These are phyloP conservation scores for Cordyceps fumosorosea DNA, from an alignment of 2,329 filamentous ascomycete species.

Conservation along the genomic window DNA sequence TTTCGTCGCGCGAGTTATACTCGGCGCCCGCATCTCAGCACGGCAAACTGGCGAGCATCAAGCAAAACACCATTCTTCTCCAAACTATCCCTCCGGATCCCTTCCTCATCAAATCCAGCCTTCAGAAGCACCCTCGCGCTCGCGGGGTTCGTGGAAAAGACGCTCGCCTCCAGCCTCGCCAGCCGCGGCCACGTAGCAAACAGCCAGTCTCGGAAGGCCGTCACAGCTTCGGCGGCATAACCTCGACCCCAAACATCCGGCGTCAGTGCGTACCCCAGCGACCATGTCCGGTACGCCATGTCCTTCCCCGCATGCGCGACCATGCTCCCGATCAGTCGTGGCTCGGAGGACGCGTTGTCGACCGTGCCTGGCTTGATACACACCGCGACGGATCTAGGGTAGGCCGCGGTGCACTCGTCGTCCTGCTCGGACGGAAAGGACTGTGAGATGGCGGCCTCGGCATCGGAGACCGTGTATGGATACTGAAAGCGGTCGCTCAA, in stretches of 20 bases:
- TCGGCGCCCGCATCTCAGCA: background rate
- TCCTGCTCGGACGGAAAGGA: constrained; percentile 11
- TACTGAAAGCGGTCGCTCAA: constrained; percentile 13
- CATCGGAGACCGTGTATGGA: constrained; percentile 24
- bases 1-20: background rate
- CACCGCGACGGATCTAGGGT: background rate
- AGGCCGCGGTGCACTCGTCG: background rate
- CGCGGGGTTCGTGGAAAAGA: constrained; percentile 27
- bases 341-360: constrained; percentile 20
- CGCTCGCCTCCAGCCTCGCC: constrained; percentile 30
- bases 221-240: constrained; percentile 27
- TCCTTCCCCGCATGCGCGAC: constrained; percentile 27
- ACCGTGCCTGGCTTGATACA: constrained; percentile 15
- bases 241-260: constrained; percentile 33
- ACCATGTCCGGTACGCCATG: constrained; percentile 28
- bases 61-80: constrained; percentile 30
- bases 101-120: background rate
- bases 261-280: constrained; percentile 37
- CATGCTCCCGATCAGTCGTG: constrained; percentile 27
- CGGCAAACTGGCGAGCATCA: constrained; percentile 27
- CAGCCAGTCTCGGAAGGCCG: constrained; percentile 30
- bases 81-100: constrained; percentile 15
- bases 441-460: constrained; percentile 22
- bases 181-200: constrained; percentile 30
- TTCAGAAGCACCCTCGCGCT: constrained; percentile 26